phyloP scores from a whole-genome alignment of 2,329 filamentous ascomycete species.

The Sporothrix luriei region DNA sequence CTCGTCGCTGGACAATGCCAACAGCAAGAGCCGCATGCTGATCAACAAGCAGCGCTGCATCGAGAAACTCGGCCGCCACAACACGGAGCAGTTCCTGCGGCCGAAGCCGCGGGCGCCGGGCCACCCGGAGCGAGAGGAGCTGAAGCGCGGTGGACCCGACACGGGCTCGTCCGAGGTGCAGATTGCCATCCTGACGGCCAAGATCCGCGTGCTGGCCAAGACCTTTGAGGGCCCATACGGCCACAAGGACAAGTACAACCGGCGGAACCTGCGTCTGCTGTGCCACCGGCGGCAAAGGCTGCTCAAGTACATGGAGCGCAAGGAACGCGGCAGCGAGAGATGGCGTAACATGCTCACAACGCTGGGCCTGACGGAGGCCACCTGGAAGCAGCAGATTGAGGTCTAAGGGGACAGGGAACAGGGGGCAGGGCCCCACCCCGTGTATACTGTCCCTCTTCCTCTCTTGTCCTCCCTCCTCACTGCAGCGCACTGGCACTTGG shows the following conservation, averaged over 20 bases:
- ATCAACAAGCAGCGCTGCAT: slow-evolving; percentile 85
- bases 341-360: slow-evolving; percentile 85
- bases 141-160: slow-evolving; percentile 76
- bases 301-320: slow-evolving; percentile 80
- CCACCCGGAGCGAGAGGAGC: slow-evolving; percentile 46
- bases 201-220: slow-evolving; percentile 80
- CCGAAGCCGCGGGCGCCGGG: slow-evolving; percentile 59
- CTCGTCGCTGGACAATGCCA: slow-evolving; percentile 73
- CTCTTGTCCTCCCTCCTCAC: not conserved
- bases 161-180: slow-evolving; percentile 98
- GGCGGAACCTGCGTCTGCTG: slow-evolving; percentile 81
- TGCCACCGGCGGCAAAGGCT: slow-evolving; percentile 89
- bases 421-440: not conserved
- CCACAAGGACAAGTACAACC: slow-evolving; percentile 90
- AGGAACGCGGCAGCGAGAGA: slow-evolving; percentile 86
- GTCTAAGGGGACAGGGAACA: slow-evolving; percentile 43
- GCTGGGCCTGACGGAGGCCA: slow-evolving; percentile 82
- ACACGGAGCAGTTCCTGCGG: slow-evolving; percentile 72
- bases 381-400: slow-evolving; percentile 87
- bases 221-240: slow-evolving; percentile 68
- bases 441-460: slow-evolving; percentile 15
- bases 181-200: slow-evolving; percentile 89
- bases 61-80: slow-evolving; percentile 85
- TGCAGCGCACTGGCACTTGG: not conserved
- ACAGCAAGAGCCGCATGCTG: slow-evolving; percentile 74